A percentile compares a stretch with the other conserved stretches of the same genome.
phyloP scores from a whole-genome alignment of 306 rosid species.

The Astragalus glycyphyllos region DNA sequence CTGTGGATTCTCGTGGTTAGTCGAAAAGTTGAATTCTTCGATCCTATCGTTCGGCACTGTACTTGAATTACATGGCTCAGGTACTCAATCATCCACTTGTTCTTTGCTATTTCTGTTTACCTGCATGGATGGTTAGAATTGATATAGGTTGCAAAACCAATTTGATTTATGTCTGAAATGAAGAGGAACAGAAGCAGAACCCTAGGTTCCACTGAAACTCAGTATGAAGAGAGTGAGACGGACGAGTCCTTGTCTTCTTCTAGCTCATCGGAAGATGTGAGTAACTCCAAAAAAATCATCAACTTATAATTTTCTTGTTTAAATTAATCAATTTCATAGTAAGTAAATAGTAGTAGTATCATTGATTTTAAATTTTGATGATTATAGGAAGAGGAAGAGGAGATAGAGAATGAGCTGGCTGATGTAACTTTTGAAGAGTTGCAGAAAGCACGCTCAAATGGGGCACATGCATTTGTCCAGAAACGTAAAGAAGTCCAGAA shows the following conservation, averaged over 20 bases:
- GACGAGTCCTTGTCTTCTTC: constrained; percentile 44
- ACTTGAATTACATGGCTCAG: background rate
- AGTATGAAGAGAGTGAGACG: constrained; percentile 42
- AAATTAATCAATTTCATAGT: background rate
- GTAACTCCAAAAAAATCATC: constrained; percentile 12
- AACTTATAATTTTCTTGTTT: background rate
- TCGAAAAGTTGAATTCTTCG: background rate
- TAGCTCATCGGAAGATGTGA: constrained; percentile 51
- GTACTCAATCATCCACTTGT: background rate
- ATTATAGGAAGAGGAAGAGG: constrained; percentile 71
- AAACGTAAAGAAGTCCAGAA: constrained; percentile 59
- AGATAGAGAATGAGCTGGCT: constrained; percentile 77
- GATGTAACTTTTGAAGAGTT: constrained; percentile 85
- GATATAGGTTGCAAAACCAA: background rate
- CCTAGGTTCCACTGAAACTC: constrained; percentile 36
- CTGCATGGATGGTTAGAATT: background rate
- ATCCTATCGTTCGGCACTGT: background rate
- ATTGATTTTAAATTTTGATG: constrained; percentile 19
- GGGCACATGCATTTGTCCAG: constrained; percentile 55
- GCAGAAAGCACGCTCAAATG: constrained; percentile 81
- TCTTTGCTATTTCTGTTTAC: background rate
- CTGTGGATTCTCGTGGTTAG: background rate
- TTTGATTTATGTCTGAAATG: constrained; percentile 30
- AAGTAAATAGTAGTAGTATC: background rate
- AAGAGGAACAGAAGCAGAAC: constrained; percentile 29